Conservation (phyloP, 2,329 filamentous ascomycete genomes). For the Aspergillus tubingensis region DNA sequence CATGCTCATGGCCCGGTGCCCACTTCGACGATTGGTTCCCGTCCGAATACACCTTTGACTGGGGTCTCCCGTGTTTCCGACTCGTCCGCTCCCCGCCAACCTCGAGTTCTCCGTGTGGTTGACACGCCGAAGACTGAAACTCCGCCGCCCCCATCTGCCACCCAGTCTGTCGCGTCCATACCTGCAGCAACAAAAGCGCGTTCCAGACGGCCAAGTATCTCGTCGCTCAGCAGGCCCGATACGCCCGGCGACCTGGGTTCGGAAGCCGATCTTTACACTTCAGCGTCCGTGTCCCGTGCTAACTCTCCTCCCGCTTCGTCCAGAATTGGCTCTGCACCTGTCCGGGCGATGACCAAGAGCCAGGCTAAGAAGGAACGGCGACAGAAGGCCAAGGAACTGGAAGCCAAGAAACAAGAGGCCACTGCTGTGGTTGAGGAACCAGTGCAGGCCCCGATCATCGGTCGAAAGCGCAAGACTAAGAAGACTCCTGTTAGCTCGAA, state of each 20-base stretch:
- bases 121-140: conserved; percentile 57
- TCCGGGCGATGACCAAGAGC: conserved; percentile 62
- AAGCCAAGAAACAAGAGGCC: conserved; percentile 47
- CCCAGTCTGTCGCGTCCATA: conserved; percentile 36
- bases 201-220: conserved; percentile 46
- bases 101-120: conserved; percentile 59
- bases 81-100: conserved; percentile 41
- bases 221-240: conserved; percentile 60
- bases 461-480: conserved; percentile 62
- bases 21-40: conserved; percentile 44
- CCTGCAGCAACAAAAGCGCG: conserved; percentile 33
- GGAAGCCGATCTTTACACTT: conserved; percentile 60
- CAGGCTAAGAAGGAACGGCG: conserved; percentile 62
- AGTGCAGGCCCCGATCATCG: conserved; percentile 62
- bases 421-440: conserved; percentile 50
- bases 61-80: conserved; percentile 40
- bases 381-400: conserved; percentile 51
- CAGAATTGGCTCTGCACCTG: conserved; percentile 61
- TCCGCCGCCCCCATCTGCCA: conserved; percentile 32
- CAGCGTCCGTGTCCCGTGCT: conserved; percentile 60
- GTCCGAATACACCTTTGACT: conserved; percentile 52
- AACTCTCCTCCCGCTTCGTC: conserved; percentile 57
- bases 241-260: conserved; percentile 62
- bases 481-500: conserved; percentile 39
- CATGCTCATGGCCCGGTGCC: conserved; percentile 27